Evolutionary conservation across 1,139 yeast genomes (phyloP), one percentile per base, ranked within the genome.

Genomic region (Lodderomyces beijingensis): DNA sequence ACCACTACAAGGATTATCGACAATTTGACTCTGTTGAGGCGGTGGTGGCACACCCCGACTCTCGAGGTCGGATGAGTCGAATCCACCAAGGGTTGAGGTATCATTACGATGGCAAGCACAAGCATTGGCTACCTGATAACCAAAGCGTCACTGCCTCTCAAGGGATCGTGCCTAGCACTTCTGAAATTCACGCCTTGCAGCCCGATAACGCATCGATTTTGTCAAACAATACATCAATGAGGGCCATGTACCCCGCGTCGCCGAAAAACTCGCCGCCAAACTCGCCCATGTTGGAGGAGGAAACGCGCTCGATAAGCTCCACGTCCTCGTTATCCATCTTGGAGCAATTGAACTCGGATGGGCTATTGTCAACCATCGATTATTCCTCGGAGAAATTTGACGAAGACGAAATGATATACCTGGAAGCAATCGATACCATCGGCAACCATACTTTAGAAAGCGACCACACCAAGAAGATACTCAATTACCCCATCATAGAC

Each of bases 21-120:
- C 79, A 78, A 40, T 91, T 89, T 58, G 95, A 89, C 51, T 78
- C 93, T 0, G 81, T 81, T 0, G 88, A 83, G 43, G 79, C 84
- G 0, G 50, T 74, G 17, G 67, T 81, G 26, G 82, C 85, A 2
- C 88, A 80, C 42, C 87, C 87, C 1, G 73, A 71, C 20, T 73
- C 86, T 1, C 63, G 65, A 13, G 77, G 91, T 0, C 61, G 93
- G 33, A 66, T 76, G 65, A 77, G 83, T 34, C 71, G 95, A 40
- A 74, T 91, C 29, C 77, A 81, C 42, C 84, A 87, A 39, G 99
- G 99, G 0, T 58, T 89, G 41, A 59, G 99, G 27, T 88, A 87
- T 52, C 76, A 78, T 28, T 73, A 77, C 35, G 84, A 86, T 31
- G 96, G 96, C 0, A 72, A 74, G 35, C 77, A 76, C 18, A 86